Evolutionary conservation across 805 yeast genomes (phyloP), one percentile per base, ranked within the genome.

Genomic region (Tetrapisispora pingtungensis): DNA sequence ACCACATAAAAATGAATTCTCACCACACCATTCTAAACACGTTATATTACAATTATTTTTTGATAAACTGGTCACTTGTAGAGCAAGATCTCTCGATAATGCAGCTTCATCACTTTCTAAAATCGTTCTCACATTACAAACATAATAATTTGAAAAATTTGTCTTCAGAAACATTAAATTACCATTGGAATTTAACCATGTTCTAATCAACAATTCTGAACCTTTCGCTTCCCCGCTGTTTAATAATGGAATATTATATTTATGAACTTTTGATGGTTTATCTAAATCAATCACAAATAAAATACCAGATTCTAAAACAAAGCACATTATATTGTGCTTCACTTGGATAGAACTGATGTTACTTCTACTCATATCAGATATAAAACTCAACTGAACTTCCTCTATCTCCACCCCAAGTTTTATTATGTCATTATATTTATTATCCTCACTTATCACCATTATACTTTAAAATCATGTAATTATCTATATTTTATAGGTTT

Each of bases 241-340:
- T 15, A 57, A 33, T 19, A 57, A 46, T 0, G 73, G 65, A 1
- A 71, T 47, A 12, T 58, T 60, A n/a, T 69, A 55, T 20, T 60
- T 64, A 35, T 69, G 71, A 5, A 84, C 80, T 7, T 68, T 68
- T 31, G 81, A 77, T 1, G 93, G 93, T 41, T 70, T 70, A 41
- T 77, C 79, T 49, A 84, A 63, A 52, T 82, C 78, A 28, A 84
- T 81, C n/a, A 82, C 62, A 50, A 75, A 75, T n/a, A 84, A 61
- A 14, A 69, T 55, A 1, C 82, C 81, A 8, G 71, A 62, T 40
- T 65, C 66, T 45, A 78, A 65, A 0, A 80, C 76, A 39, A 83
- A 63, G 45, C 74, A 71, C 33, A 84, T 70, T 6, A 74, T 62
- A 52, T 83, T 82, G 47, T 70, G 68, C 19, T 71, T 63, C 6